These are phyloP conservation scores for Podospora bellae-mahoneyi DNA, from an alignment of 495 filamentous ascomycete genomes.

Conservation along the genomic window DNA sequence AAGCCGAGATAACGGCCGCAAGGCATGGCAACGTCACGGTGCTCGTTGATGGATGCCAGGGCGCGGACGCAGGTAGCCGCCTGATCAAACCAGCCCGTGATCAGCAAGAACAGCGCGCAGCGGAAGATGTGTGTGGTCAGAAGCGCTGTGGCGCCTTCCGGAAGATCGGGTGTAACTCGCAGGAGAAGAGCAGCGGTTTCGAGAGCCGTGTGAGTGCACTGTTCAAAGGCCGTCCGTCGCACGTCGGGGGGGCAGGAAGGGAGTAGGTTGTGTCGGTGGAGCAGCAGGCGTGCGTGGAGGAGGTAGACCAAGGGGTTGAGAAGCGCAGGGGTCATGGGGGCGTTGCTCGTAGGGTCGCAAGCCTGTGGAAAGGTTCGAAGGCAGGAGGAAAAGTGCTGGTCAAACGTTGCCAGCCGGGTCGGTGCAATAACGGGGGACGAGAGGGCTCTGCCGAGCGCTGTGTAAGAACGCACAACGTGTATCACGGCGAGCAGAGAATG, in stretches of 20 bases:
- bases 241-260: slow-evolving; percentile 63
- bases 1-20: slow-evolving; percentile 85
- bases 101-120: slow-evolving; percentile 74
- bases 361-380: slow-evolving; percentile 68
- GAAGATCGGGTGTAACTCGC: slow-evolving; percentile 51
- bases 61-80: slow-evolving; percentile 72
- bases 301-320: slow-evolving; percentile 72
- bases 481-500: slow-evolving; percentile 74
- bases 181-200: slow-evolving; percentile 75
- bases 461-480: slow-evolving; percentile 77
- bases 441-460: slow-evolving; percentile 69
- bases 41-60: slow-evolving; percentile 62
- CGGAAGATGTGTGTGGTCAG: slow-evolving; percentile 89
- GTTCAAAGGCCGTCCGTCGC: slow-evolving; percentile 67
- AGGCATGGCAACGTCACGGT: slow-evolving; percentile 67
- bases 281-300: slow-evolving; percentile 75
- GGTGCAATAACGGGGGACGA: slow-evolving; percentile 64
- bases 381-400: slow-evolving; percentile 74
- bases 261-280: slow-evolving; percentile 89
- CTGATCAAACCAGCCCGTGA: slow-evolving; percentile 65
- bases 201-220: slow-evolving; percentile 68
- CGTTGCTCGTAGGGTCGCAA: slow-evolving; percentile 61
- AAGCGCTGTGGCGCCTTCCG: slow-evolving; percentile 44
- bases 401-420: slow-evolving; percentile 71
- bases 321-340: slow-evolving; percentile 67